Conservation (phyloP, 2,329 filamentous ascomycete genomes). For the Byssothecium circinans region DNA sequence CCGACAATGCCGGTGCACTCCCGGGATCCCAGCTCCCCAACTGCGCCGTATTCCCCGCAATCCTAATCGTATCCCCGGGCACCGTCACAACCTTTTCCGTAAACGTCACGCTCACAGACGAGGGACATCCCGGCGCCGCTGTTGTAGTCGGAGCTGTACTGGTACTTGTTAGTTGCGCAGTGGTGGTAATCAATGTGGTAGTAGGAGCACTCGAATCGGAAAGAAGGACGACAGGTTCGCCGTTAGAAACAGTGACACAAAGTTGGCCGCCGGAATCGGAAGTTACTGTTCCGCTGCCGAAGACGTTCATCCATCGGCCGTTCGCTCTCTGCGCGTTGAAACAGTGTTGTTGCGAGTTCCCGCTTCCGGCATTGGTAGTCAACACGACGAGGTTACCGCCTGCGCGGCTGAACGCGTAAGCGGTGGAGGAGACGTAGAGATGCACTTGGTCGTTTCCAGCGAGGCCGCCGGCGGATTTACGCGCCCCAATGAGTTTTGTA, state of each 20-base stretch:
- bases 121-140: constrained; percentile 26
- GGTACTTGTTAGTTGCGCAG: no score
- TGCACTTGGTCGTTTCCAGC: constrained; percentile 50
- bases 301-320: constrained; percentile 47
- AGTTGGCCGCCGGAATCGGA: constrained; percentile 47
- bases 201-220: constrained; percentile 10
- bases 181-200: constrained; percentile 15
- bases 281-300: constrained; percentile 41
- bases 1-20: constrained; percentile 45
- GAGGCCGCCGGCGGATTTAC: constrained; percentile 46
- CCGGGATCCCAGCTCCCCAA: constrained; percentile 50
- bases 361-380: constrained; percentile 49
- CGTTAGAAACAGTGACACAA: constrained; percentile 47
- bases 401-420: constrained; percentile 52
- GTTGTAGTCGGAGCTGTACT: constrained; percentile 9
- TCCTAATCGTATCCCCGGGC: constrained; percentile 53
- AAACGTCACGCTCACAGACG: constrained; percentile 46
- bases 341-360: constrained; percentile 46
- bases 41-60: constrained; percentile 49
- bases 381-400: constrained; percentile 50
- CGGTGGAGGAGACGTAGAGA: constrained; percentile 46
- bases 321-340: constrained; percentile 46
- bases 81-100: constrained; percentile 51
- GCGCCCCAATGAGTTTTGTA: constrained; percentile 27
- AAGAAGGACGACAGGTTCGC: constrained; percentile 48